Conservation (phyloP, 306 rosid genomes). For the Glycine latifolia region DNA sequence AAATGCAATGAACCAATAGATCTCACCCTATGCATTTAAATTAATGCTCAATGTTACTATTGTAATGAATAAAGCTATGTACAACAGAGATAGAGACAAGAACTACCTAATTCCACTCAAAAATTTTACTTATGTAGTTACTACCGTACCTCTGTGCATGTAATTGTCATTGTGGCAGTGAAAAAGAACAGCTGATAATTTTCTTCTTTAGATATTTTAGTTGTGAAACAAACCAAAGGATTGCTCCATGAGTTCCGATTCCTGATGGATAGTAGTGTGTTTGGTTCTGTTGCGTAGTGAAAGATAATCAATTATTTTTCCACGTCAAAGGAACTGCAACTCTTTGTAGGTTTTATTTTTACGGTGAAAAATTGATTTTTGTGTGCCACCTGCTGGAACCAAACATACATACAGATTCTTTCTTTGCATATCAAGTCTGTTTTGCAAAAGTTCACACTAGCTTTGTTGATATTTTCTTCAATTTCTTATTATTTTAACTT, state of each 20-base stretch:
- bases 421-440: conserved; percentile 18
- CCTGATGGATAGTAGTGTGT: not conserved
- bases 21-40: conserved; percentile 25
- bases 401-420: too few species aligned
- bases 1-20: conserved; percentile 39
- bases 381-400: too few species aligned
- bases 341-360: too few species aligned
- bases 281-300: too few species aligned
- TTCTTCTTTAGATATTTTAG: not conserved
- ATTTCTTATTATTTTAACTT: too few species aligned
- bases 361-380: too few species aligned
- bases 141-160: not conserved
- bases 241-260: conserved; percentile 28
- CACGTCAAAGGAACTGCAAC: too few species aligned
- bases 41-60: conserved; percentile 30
- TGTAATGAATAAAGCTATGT: conserved; percentile 2
- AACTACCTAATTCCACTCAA: conserved; percentile 31
- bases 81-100: conserved; percentile 3
- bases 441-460: conserved; percentile 26
- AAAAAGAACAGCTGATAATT: not conserved
- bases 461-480: conserved; percentile 25
- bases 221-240: conserved; percentile 1
- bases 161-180: conserved; percentile 36
- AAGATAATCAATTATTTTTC: too few species aligned
- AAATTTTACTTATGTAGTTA: not conserved